phyloP scores from a whole-genome alignment of 352 stramenopile genomes.

The Globisporangium nodosum region DNA sequence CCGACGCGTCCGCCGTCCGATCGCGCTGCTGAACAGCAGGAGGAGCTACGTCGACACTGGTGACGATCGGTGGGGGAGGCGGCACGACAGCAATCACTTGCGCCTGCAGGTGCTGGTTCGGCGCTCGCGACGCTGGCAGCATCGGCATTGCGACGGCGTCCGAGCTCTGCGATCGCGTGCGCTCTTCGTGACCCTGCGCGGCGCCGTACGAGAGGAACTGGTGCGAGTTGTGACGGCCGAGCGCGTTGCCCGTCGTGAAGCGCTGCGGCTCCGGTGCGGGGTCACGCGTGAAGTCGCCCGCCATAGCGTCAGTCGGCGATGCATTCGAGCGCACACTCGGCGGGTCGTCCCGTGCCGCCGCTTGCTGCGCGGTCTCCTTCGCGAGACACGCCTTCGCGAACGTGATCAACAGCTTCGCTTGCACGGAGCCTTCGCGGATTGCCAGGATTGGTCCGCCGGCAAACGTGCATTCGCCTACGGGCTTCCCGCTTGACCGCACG shows the following conservation, averaged over 20 bases:
- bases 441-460: constrained; percentile 43
- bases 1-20: not conserved
- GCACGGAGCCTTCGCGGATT: constrained; percentile 62
- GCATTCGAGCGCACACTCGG: not conserved
- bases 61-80: not conserved
- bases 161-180: constrained; percentile 10
- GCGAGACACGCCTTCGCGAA: constrained; percentile 75
- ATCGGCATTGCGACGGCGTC: constrained; percentile 3
- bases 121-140: not conserved
- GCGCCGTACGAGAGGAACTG: constrained; percentile 12
- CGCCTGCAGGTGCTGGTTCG: not conserved
- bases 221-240: constrained; percentile 13
- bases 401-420: constrained; percentile 61
- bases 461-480: constrained; percentile 59
- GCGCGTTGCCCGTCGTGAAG: constrained; percentile 1
- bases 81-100: constrained; percentile 6
- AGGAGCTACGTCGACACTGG: not conserved
- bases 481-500: constrained; percentile 47
- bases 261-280: constrained; percentile 12
- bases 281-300: constrained; percentile 15
- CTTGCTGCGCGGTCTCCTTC: constrained; percentile 25
- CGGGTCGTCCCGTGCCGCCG: not conserved
- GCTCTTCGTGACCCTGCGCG: constrained; percentile 8
- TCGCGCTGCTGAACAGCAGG: not conserved
- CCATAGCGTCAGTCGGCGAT: not conserved